Percentiles rank a stretch among this genome's conserved stretches.
These are phyloP conservation scores for Pseudognaphalium luteoalbum DNA, from an alignment of 129 eudicot species.

Conservation along the genomic window DNA sequence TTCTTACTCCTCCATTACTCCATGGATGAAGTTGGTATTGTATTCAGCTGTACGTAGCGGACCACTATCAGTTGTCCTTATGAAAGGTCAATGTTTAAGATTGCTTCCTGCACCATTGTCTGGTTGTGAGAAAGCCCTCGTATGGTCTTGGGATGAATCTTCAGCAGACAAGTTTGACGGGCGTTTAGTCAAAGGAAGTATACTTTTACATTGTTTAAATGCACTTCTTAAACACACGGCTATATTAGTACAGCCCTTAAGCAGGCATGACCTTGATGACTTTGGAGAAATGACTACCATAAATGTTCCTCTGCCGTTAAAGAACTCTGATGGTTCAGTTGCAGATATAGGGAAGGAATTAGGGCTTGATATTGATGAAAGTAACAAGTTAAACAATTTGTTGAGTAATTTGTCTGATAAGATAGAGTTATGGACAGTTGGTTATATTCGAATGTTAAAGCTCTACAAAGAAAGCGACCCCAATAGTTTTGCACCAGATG, in stretches of 20 bases:
- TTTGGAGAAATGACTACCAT: slow-evolving; percentile 51
- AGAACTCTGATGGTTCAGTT: slow-evolving; percentile 78
- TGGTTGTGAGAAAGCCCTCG: slow-evolving; percentile 90
- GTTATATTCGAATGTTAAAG: slow-evolving; percentile 85
- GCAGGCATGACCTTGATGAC: slow-evolving; percentile 69
- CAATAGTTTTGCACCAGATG: slow-evolving; percentile 45
- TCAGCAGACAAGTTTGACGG: slow-evolving; percentile 77
- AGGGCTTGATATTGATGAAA: slow-evolving; percentile 54
- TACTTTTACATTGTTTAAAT: slow-evolving; percentile 90
- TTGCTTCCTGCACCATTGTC: slow-evolving; percentile 95
- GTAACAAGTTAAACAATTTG: slow-evolving; percentile 51
- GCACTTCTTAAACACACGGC: slow-evolving; percentile 82
- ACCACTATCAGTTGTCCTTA: slow-evolving; percentile 91
- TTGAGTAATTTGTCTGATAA: slow-evolving; percentile 52
- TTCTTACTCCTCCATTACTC: slow-evolving; percentile 83
- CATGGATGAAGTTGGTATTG: slow-evolving; percentile 93
- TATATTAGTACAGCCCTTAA: slow-evolving; percentile 87
- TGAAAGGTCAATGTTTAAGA: slow-evolving; percentile 95
- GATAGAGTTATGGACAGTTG: slow-evolving; percentile 83
- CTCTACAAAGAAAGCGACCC: slow-evolving; percentile 62
- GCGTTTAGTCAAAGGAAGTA: slow-evolving; percentile 77
- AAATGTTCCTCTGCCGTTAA: slow-evolving; percentile 87
- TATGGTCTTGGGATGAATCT: slow-evolving; percentile 99
- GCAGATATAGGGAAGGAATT: slow-evolving; percentile 80
- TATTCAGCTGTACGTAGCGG: slow-evolving; percentile 79